A percentile compares a stretch with the other conserved stretches of the same genome.
Conservation (phyloP, 2,329 filamentous ascomycete genomes). For the Fusarium metavorans region DNA sequence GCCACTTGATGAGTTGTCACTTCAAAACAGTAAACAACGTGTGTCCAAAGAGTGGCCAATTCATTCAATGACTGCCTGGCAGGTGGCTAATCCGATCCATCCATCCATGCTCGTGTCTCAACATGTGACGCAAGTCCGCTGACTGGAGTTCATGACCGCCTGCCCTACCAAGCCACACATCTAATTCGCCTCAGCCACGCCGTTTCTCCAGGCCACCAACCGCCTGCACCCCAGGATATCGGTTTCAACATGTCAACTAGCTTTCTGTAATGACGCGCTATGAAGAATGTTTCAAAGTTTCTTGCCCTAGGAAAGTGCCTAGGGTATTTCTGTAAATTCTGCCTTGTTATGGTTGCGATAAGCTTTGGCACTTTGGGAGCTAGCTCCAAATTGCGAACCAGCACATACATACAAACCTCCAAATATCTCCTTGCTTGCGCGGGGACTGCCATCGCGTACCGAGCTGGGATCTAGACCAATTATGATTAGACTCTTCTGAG, state of each 20-base stretch:
- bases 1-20: slow-evolving; percentile 34
- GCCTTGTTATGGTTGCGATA: not conserved
- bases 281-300: not conserved
- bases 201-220: not conserved
- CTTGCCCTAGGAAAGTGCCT: not conserved
- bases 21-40: slow-evolving; percentile 8
- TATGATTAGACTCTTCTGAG: too few relatives aligned
- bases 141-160: slow-evolving; percentile 31
- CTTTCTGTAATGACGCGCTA: not conserved
- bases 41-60: slow-evolving; percentile 5
- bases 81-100: slow-evolving; percentile 18
- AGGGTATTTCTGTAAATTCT: not conserved
- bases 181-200: slow-evolving; percentile 12
- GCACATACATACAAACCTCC: not conserved
- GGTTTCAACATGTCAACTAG: not conserved
- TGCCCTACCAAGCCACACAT: slow-evolving; percentile 10
- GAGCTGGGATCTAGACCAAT: too few relatives aligned
- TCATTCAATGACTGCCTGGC: slow-evolving; percentile 9
- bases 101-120: not conserved
- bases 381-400: not conserved
- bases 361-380: not conserved
- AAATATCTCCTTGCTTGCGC: too few relatives aligned
- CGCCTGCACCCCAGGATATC: not conserved
- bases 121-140: slow-evolving; percentile 37
- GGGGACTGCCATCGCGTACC: too few relatives aligned